These are phyloP conservation scores for Nigrospora oryzae DNA, from an alignment of 2,329 filamentous ascomycete genomes.

Conservation along the genomic window DNA sequence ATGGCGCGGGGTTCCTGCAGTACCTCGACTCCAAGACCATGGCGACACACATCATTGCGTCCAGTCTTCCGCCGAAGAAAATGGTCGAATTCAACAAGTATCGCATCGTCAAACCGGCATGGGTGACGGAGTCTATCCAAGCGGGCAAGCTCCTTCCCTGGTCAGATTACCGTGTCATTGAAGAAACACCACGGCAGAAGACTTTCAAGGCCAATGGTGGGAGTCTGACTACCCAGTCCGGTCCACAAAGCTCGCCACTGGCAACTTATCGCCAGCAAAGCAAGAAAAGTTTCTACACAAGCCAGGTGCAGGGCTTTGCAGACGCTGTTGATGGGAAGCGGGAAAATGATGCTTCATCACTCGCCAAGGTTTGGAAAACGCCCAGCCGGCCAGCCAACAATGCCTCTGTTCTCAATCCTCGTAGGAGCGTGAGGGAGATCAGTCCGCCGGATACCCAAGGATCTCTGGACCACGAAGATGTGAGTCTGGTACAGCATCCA, in stretches of 20 bases:
- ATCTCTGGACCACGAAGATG: not conserved
- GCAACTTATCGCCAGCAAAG: slow-evolving; percentile 74
- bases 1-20: slow-evolving; percentile 93
- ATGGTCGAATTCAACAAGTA: slow-evolving; percentile 80
- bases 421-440: not conserved
- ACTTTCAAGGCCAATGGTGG: slow-evolving; percentile 56
- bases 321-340: not conserved
- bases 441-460: not conserved
- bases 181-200: slow-evolving; percentile 77
- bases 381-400: not conserved
- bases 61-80: slow-evolving; percentile 86
- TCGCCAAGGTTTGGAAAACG: not conserved
- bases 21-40: slow-evolving; percentile 92
- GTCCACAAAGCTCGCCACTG: slow-evolving; percentile 36
- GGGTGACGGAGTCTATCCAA: slow-evolving; percentile 83
- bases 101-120: slow-evolving; percentile 87
- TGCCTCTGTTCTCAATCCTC: not conserved
- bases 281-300: slow-evolving; percentile 73
- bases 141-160: slow-evolving; percentile 78
- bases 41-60: slow-evolving; percentile 93
- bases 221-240: slow-evolving; percentile 58
- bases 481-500: slow-evolving; percentile 1
- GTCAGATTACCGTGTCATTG: slow-evolving; percentile 75
- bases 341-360: not conserved
- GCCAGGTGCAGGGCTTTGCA: slow-evolving; percentile 44